Evolutionary conservation across 768 basidiomycete species (phyloP), one percentile per base, ranked within the genome.

Genomic region (Collybiopsis luxurians): DNA sequence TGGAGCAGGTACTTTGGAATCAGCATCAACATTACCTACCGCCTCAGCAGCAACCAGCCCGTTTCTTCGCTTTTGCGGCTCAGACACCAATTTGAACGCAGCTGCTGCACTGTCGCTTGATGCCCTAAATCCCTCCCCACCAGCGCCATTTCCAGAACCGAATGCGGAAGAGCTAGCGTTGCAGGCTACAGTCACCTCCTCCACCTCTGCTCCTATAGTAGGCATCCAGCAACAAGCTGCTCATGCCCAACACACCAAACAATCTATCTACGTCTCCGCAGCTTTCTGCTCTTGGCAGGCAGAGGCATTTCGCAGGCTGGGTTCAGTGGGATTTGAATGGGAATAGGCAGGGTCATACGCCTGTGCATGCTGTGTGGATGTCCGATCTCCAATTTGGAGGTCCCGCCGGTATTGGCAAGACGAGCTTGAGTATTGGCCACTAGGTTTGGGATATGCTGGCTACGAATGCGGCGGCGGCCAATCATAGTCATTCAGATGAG

Each of bases 311-410:
- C 23, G 27, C 53, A 55, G 10, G 39, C 53, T 34, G 53, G 53
- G 3, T 55, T 55, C 42, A 40, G 53, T 26, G 46, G n/a, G n/a
- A n/a, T n/a, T n/a, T n/a, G 31, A 24, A 23, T 34, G 13, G 58
- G 59, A 28, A 72, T 75, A 48, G 75, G 77, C n/a, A 84, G 85
- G 90, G 90, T 1, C 78, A 89, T 62, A 95, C 91, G 0, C 89
- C 89, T 38, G 92, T 94, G 23, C 92, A 95, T 67, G 84, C 90
- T 2, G 84, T 92, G 0, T 79, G 95, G 42, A 80, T 93, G 36
- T 91, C 93, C 0, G 90, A 93, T 60, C 73, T 85, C 7, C 63
- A 69, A 47, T 36, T 61, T 68, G 60, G 69, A 65, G 21, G 67
- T 64, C 53, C 71, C 67, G 42, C 34, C 12, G 50, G 50, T 36